Evolutionary conservation across 768 basidiomycete species (phyloP).

Genomic region (Boletus huronensis): DNA sequence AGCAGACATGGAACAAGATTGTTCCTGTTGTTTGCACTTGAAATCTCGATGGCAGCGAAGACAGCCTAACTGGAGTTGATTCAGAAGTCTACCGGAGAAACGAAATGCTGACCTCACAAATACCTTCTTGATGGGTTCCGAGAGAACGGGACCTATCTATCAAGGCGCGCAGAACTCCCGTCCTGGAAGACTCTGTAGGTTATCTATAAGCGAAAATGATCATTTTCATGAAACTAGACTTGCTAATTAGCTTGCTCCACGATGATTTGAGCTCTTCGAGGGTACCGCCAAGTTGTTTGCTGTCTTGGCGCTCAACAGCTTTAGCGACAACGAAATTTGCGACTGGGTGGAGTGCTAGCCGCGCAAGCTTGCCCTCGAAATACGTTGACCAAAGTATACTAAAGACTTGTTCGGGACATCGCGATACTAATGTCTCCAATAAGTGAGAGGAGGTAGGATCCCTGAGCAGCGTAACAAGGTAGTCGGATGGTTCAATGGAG

Average conservation of each 20-base stretch:
- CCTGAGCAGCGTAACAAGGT: conserved; percentile 74
- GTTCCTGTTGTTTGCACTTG: conserved; percentile 43
- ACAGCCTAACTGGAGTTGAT: conserved; percentile 47
- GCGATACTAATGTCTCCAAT: conserved; percentile 72
- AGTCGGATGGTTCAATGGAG: conserved; percentile 62
- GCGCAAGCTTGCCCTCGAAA: conserved; percentile 67
- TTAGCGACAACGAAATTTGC: conserved; percentile 92
- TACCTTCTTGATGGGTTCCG: conserved; percentile 41
- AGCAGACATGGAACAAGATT: conserved; percentile 69
- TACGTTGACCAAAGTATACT: conserved; percentile 71
- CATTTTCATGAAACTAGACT: conserved; percentile 29
- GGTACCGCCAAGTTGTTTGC: conserved; percentile 49
- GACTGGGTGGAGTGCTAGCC: conserved; percentile 81
- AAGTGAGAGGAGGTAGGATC: conserved; percentile 89
- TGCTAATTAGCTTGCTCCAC: conserved; percentile 68
- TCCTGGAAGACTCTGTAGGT: conserved; percentile 57
- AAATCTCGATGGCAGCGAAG: conserved; percentile 55
- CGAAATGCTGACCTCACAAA: conserved; percentile 52
- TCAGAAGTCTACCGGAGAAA: neutral
- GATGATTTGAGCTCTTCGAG: conserved; percentile 56
- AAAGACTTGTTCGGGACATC: conserved; percentile 61
- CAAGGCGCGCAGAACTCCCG: conserved; percentile 73
- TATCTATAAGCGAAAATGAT: conserved; percentile 1
- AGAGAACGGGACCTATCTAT: conserved; percentile 64
- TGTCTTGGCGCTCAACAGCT: conserved; percentile 62